Base-by-base conservation (phyloP, 164 flowering plant species). In the Stephania cephalantha region DNA sequence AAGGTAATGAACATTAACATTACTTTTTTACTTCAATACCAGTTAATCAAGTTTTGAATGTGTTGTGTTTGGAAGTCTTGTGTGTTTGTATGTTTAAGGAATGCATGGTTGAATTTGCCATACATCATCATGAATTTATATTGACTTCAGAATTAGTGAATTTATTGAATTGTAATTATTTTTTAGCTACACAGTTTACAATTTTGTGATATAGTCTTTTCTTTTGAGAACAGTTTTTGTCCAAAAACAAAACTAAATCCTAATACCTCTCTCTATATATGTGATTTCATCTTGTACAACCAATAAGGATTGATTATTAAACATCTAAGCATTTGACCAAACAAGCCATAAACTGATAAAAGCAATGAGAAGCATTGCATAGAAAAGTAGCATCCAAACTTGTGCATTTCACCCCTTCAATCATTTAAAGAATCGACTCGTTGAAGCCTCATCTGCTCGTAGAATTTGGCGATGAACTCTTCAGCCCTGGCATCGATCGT, bases 381-480 rank as follows among this genome's bases (percentile, higher is more conserved):
- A 15, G 7, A 58, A 17, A 35, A 35, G 42, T 35, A 35, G 42
- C 20, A 18, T 58, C 63, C 18, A 63, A 46, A 9, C 18, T 22
- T 20, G 15, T 50, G 12, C 75, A 44, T 15, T 25, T 66, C 72
- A 7, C 66, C 31, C 76, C 48, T 74, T 31, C 25, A 45, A 15
- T 42, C 72, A 52, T 53, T 25, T 31, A 64, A 1, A 6, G 96
- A 90, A 10, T 84, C 82, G 83, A 89, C 87, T 69, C 90, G 84
- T 71, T 93, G 97, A 78, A 88, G 55, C 81, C 83, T 91, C 80
- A 91, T 87, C 71, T 91, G 88, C 83, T 84, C 78, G 63, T 90
- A 88, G 82, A 93, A 93, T n/a, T 82, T 82, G 9, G 89, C 90
- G 11, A 93, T 93, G 76, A 90, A 93, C 83, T 85, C 80, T 74